Evolutionary conservation across 148 eudicot species (phyloP).

Genomic region (Cornus controversa): DNA sequence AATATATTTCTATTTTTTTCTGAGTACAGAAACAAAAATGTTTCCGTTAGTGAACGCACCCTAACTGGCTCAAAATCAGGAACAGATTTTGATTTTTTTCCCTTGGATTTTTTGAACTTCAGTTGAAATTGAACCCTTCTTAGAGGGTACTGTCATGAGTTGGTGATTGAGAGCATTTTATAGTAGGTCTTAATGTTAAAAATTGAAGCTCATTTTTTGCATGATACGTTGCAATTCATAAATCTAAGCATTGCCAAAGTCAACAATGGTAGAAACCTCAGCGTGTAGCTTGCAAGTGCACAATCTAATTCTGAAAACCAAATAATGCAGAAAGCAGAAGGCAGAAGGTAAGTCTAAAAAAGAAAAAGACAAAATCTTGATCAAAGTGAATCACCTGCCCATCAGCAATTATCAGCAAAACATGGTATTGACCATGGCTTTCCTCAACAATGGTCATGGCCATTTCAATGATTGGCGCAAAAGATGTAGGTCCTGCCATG

Average conservation of each 20-base stretch:
- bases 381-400: conserved; percentile 55
- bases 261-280: neutral
- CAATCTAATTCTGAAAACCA: neutral
- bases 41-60: too few relatives aligned
- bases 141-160: too few relatives aligned
- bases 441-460: conserved; percentile 80
- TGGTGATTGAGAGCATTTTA: neutral
- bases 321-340: neutral
- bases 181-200: neutral
- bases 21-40: too few relatives aligned
- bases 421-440: conserved; percentile 89
- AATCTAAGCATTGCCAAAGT: neutral
- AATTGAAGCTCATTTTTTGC: neutral
- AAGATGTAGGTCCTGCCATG: conserved; percentile 75
- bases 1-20: too few relatives aligned
- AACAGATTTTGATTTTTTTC: too few relatives aligned
- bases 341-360: neutral
- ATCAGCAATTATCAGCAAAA: conserved; percentile 78
- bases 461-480: conserved; percentile 80
- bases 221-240: neutral
- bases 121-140: too few relatives aligned
- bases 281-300: neutral
- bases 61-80: neutral
- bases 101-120: too few relatives aligned
- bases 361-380: neutral